Evolutionary conservation across 331 rosid genomes (phyloP).

Genomic region (Dryas integrifolia): DNA sequence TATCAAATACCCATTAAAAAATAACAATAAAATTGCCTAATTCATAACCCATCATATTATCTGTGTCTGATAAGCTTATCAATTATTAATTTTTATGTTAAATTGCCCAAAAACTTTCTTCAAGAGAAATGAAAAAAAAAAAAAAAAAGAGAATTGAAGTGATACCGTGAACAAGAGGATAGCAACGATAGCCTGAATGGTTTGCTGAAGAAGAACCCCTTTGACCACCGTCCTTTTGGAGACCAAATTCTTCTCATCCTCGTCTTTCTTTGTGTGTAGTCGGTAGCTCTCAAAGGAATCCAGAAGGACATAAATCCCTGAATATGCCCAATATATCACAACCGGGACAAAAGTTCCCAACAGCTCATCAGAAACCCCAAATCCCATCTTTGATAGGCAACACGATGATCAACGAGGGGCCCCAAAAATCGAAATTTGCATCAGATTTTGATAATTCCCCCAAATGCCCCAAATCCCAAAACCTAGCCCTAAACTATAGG

Average conservation of each 20-base stretch:
- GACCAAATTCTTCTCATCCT: conserved; percentile 91
- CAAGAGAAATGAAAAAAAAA: background rate
- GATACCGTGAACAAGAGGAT: conserved; percentile 70
- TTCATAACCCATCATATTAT: background rate
- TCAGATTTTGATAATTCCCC: background rate
- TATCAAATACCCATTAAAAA: background rate
- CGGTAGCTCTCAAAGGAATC: conserved; percentile 66
- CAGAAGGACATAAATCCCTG: conserved; percentile 66
- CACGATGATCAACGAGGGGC: conserved; percentile 21
- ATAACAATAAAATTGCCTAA: background rate
- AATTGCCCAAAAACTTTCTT: background rate
- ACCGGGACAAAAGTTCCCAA: conserved; percentile 86
- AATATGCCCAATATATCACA: conserved; percentile 73
- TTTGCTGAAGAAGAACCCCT: conserved; percentile 88
- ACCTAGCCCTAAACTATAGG: conserved; percentile 18
- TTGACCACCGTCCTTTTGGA: conserved; percentile 64
- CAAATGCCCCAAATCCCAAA: background rate
- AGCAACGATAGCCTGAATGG: conserved; percentile 81
- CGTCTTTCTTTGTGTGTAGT: conserved; percentile 71
- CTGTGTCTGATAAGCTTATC: background rate
- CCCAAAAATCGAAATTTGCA: conserved; percentile 18
- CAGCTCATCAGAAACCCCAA: conserved; percentile 76
- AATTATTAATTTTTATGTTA: background rate
- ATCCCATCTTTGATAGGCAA: conserved; percentile 43
- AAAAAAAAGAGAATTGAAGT: background rate